Evolutionary conservation across 768 basidiomycete genomes (phyloP), one percentile per base, ranked within the genome.

Genomic region (Gelatoporia subvermispora): DNA sequence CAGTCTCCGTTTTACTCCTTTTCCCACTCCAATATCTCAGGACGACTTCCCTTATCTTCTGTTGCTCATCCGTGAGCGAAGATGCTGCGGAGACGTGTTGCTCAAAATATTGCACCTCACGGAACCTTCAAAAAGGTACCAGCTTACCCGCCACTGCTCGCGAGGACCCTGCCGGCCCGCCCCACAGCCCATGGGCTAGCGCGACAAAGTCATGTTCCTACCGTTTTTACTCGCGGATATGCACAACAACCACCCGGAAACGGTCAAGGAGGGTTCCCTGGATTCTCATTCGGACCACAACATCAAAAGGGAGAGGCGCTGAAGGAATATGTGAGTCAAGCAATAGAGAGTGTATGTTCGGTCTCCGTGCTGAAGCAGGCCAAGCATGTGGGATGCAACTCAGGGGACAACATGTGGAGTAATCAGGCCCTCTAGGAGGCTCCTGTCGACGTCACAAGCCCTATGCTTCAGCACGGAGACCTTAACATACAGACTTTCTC

Each of bases 301-400:
- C 77, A 79, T 41, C 72, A 84, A 67, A 92, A 92, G 60, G 91
- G 93, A 3, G 88, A 90, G 9, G 86, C 89, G 0, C 65, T 95
- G 62, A 89, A 90, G 59, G 86, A 93, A 79, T 91, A 72, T 56
- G 78, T 80, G 46, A 56, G 76, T 70, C 5, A n/a, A 36, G n/a
- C 23, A 8, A 11, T 4, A n/a, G n/a, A 25, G 44, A 23, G 16
- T 35, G 13, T 40, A 51, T 48, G 17, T 4, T 23, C n/a, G 44
- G 28, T 39, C 17, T 31, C 39, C 18, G 47, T n/a, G 36, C 35
- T 46, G 20, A 35, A 40, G 44, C 34, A 28, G 36, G 13, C 5
- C 13, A 13, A 13, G 13, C 28, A 31, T 13, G 13, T 31, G 13
- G 28, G 7, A 5, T 13, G 28, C 13, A 13, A 5, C 28, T 31